Conservation (phyloP, 176 grass and related monocot genomes). For the Carex pumila region DNA sequence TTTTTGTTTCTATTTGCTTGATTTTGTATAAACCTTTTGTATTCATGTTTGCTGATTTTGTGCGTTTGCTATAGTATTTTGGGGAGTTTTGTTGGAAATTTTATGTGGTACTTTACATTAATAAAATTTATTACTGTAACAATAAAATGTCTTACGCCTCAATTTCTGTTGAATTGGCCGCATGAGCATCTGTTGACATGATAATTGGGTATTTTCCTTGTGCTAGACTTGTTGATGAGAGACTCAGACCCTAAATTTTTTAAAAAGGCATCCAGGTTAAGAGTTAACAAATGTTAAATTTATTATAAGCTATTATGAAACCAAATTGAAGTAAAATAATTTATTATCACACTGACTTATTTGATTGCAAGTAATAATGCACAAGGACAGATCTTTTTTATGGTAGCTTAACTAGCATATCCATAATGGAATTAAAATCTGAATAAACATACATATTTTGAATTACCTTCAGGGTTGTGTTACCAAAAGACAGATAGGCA, state of each 20-base stretch:
- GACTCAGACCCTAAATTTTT: constrained; percentile 44
- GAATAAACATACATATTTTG: background rate
- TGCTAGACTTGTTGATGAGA: constrained; percentile 39
- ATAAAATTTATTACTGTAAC: background rate
- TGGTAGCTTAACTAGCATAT: background rate
- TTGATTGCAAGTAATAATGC: too few relatives aligned
- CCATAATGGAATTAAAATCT: background rate
- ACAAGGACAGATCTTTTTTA: too few relatives aligned
- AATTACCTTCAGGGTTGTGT: constrained; percentile 25
- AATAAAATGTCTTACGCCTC: constrained; percentile 34
- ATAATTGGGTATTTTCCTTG: constrained; percentile 40
- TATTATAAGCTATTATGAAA: background rate
- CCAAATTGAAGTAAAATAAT: background rate
- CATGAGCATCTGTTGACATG: constrained; percentile 22
- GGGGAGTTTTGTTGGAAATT: background rate
- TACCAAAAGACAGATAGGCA: constrained; percentile 28
- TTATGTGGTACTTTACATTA: background rate
- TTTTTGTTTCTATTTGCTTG: too few relatives aligned
- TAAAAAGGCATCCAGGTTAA: background rate
- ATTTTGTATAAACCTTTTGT: too few relatives aligned
- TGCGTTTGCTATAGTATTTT: too few relatives aligned
- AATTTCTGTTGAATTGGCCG: background rate
- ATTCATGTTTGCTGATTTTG: too few relatives aligned
- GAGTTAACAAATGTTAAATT: background rate
- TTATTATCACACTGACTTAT: background rate